Evolutionary conservation across 2,329 filamentous ascomycete genomes (phyloP).

Genomic region (Verticillium isaacii): DNA sequence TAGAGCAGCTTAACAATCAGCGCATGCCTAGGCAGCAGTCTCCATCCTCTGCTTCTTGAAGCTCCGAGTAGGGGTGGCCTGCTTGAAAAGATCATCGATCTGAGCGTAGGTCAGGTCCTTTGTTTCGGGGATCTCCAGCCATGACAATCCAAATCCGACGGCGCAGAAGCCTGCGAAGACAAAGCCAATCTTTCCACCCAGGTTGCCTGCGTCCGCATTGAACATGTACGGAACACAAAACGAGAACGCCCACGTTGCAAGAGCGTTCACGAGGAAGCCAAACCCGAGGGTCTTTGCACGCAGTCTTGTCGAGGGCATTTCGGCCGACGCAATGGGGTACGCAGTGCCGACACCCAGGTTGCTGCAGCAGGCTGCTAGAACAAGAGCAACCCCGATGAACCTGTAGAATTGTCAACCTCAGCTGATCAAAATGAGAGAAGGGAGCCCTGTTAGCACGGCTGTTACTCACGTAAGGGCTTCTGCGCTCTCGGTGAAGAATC

Average conservation of each 20-base stretch:
- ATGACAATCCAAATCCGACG: neutral
- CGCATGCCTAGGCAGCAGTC: too few relatives aligned
- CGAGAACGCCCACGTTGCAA: neutral
- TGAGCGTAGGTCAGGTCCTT: neutral
- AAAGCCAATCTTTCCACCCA: neutral
- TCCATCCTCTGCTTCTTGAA: neutral
- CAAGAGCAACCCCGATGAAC: neutral
- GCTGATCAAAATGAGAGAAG: too few relatives aligned
- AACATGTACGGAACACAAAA: neutral
- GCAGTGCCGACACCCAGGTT: slow-evolving; percentile 25
- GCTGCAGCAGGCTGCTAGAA: neutral
- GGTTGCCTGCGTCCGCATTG: neutral
- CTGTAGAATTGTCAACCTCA: neutral
- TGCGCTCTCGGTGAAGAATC: neutral
- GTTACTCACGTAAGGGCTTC: neutral
- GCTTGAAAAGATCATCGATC: neutral
- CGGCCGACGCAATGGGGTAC: slow-evolving; percentile 38
- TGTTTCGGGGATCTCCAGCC: neutral
- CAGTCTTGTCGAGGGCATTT: slow-evolving; percentile 39
- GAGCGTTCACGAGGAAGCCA: slow-evolving; percentile 31
- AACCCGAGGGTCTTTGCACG: slow-evolving; percentile 40
- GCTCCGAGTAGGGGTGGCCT: neutral
- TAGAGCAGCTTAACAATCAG: too few relatives aligned
- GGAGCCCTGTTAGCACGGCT: too few relatives aligned
- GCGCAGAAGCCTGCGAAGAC: neutral